Evolutionary conservation across 169 alveolate genomes (phyloP).

Genomic region (Plasmodium berghei): DNA sequence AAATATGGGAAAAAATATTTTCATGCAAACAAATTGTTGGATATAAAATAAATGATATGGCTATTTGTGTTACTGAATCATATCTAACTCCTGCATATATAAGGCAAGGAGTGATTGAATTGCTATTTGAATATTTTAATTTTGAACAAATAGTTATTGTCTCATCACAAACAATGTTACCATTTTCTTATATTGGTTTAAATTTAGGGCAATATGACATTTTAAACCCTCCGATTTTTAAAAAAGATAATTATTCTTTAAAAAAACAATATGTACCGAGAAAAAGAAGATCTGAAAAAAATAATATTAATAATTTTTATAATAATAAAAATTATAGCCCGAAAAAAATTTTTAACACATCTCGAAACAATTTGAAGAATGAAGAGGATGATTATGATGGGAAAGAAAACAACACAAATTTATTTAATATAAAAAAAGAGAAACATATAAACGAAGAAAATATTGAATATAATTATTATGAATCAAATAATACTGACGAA

Average conservation of each 20-base stretch:
- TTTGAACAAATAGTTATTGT: constrained; percentile 80
- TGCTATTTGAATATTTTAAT: constrained; percentile 87
- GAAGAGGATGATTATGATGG: neutral
- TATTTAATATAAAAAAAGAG: neutral
- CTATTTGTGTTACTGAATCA: constrained; percentile 86
- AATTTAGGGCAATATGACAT: constrained; percentile 80
- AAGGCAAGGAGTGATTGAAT: constrained; percentile 88
- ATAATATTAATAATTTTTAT: neutral
- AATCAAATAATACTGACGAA: neutral
- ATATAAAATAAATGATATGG: constrained; percentile 66
- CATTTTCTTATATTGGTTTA: constrained; percentile 82
- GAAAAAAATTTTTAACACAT: neutral
- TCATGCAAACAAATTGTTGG: constrained; percentile 54
- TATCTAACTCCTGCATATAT: constrained; percentile 87
- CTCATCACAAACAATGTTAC: constrained; percentile 87
- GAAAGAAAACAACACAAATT: neutral
- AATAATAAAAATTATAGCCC: neutral
- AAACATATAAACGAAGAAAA: neutral
- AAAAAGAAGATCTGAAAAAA: constrained; percentile 13
- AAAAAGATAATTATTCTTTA: neutral
- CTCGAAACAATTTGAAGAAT: neutral
- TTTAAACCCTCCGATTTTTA: constrained; percentile 62
- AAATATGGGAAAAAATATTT: constrained; percentile 87
- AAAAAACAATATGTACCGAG: constrained; percentile 6
- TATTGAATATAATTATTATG: neutral